A percentile compares a stretch with the other conserved stretches of the same genome.
phyloP scores from a whole-genome alignment of 768 basidiomycete genomes.

The Aureoboletus auriporus region DNA sequence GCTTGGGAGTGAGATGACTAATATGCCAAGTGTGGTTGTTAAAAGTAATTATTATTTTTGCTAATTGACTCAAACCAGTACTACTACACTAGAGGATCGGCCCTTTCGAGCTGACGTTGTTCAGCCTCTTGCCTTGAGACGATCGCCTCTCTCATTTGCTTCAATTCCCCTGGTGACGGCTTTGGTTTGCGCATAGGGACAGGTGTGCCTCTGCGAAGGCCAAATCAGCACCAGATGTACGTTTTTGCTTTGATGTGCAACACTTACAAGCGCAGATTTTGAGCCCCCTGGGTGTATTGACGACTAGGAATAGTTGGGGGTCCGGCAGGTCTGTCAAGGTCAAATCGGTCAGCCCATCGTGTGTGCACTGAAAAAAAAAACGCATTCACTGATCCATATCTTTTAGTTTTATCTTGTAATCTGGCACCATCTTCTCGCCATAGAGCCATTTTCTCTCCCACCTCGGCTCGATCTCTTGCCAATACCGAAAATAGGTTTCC shows the following conservation, averaged over 20 bases:
- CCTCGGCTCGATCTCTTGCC: conserved; percentile 20
- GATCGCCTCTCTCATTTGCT: conserved; percentile 7
- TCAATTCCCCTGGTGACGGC: conserved; percentile 3
- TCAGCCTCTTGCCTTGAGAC: conserved; percentile 13
- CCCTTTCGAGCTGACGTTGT: conserved; percentile 5
- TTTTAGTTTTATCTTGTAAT: not conserved
- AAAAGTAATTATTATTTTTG: conserved; percentile 3
- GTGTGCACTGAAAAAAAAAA: not conserved
- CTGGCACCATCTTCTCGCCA: conserved; percentile 6
- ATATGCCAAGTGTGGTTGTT: conserved; percentile 15
- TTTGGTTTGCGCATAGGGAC: not conserved
- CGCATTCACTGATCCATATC: conserved; percentile 4
- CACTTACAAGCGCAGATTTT: conserved; percentile 4
- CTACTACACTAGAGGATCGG: too few species aligned
- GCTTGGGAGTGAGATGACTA: conserved; percentile 22
- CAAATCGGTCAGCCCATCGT: not conserved
- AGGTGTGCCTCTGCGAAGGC: not conserved
- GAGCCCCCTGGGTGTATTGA: not conserved
- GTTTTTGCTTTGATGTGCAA: not conserved
- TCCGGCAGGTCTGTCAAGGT: conserved; percentile 5
- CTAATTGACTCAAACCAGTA: too few species aligned
- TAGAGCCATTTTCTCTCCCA: conserved; percentile 28
- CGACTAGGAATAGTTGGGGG: conserved; percentile 1
- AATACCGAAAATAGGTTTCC: conserved; percentile 25
- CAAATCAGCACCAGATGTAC: not conserved